Percentiles rank a stretch among this genome's conserved stretches.
phyloP scores from a whole-genome alignment of 768 basidiomycete species.

The Leucocoprinus leucothites region DNA sequence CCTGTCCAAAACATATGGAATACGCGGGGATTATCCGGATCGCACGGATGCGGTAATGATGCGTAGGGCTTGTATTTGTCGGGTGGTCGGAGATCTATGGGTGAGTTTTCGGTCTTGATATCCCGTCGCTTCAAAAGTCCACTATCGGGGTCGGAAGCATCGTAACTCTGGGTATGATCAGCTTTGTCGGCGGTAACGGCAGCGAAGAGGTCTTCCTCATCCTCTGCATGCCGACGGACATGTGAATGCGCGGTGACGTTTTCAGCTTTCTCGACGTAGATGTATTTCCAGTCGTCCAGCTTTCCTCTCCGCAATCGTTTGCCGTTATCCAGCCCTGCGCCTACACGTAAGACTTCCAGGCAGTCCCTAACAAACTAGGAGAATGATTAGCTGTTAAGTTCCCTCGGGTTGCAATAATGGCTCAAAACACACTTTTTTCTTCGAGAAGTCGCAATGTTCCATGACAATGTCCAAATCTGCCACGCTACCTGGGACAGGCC shows the following conservation, averaged over 20 bases:
- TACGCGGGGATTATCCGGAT: constrained; percentile 78
- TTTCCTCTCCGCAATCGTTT: constrained; percentile 71
- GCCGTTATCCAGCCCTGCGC: constrained; percentile 83
- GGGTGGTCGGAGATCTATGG: constrained; percentile 45
- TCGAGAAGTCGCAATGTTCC: constrained; percentile 90
- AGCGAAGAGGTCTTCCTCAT: constrained; percentile 38
- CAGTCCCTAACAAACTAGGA: constrained; percentile 95
- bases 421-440: constrained; percentile 54
- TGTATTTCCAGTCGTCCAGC: constrained; percentile 83
- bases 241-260: constrained; percentile 21
- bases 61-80: constrained; percentile 55
- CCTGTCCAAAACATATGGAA: constrained; percentile 99
- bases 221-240: constrained; percentile 18
- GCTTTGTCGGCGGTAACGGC: neutral
- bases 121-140: constrained; percentile 58
- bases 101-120: constrained; percentile 59
- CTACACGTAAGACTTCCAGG: constrained; percentile 89
- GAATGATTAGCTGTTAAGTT: constrained; percentile 1
- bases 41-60: constrained; percentile 63
- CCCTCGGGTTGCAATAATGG: neutral
- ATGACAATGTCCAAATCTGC: constrained; percentile 88
- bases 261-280: constrained; percentile 66
- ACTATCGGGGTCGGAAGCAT: constrained; percentile 42
- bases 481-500: constrained; percentile 81
- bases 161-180: constrained; percentile 1